Evolutionary conservation across 129 eudicot species (phyloP).

Genomic region (Flaveria robusta): DNA sequence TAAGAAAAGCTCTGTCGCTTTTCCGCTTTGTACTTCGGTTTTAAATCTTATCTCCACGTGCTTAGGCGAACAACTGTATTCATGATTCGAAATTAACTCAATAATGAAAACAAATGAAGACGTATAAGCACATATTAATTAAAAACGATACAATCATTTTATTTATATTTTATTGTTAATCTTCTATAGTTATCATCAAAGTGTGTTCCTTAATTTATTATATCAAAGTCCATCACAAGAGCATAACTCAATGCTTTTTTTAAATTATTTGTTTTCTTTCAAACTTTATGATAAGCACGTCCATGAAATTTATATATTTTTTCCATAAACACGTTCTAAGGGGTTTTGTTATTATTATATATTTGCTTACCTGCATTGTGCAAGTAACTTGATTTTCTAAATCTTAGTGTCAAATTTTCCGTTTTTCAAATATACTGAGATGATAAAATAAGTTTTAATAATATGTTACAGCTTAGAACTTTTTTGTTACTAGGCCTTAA

Average conservation of each 20-base stretch:
- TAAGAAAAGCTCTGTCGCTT: no score
- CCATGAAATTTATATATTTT: constrained; percentile 14
- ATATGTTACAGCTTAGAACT: no score
- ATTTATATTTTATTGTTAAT: background rate
- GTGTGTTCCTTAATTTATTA: background rate
- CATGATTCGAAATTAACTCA: background rate
- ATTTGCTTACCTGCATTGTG: background rate
- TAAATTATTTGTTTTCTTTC: background rate
- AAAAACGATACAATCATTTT: background rate
- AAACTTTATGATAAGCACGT: constrained; percentile 41
- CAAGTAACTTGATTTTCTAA: background rate
- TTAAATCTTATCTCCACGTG: no score
- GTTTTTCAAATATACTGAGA: background rate
- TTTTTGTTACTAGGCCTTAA: background rate
- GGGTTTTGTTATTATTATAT: background rate
- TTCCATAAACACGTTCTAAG: constrained; percentile 29
- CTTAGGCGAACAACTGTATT: background rate
- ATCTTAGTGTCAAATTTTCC: background rate
- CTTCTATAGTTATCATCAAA: background rate
- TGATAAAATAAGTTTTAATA: background rate
- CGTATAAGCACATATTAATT: constrained; percentile 12
- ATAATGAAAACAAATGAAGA: constrained; percentile 11
- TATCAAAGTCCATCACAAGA: constrained; percentile 25
- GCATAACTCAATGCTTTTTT: constrained; percentile 27
- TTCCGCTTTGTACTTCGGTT: no score